Base-by-base conservation (phyloP, 208 protist species). In the Hexamita inflata region DNA sequence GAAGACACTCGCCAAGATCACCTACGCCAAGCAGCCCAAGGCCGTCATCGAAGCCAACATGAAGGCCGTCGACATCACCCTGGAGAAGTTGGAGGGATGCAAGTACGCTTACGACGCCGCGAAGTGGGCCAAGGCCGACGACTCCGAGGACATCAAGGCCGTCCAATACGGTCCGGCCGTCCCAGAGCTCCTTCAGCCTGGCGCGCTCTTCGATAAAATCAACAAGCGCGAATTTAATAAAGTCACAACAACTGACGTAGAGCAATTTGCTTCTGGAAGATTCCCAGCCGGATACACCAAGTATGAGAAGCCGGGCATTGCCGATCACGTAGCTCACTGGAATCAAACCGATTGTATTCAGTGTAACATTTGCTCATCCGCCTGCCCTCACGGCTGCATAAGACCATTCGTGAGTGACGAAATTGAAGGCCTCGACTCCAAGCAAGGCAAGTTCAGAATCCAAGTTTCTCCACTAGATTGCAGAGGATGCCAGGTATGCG, bases 371-470 rank as follows among this genome's bases (percentile, higher is more conserved):
- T 89, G 87, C 74, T 61, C 86, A 29, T 19, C 82, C 39, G 70
- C 83, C n/a, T 89, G 87, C 75, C 84, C 87, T 29, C 87, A 89
- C 59, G 86, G 85, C 29, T 80, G 81, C 64, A 88, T 89, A 60
- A 59, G 87, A 28, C 82, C 85, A n/a, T 89, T 84, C 59, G 62
- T 90, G n/a, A 32, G 88, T 19, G 82, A 26, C 0, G n/a, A 61
- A 42, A 1, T 26, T 4, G 15, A 1, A 32, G 34, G 4, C 68
- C 15, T 2, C n/a, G n/a, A 62, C 28, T 4, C 11, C 53, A 28
- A 58, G 15, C 28, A 15, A 15, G 15, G 19, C 0, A 62, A 59
- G 2, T 83, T 77, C n/a, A 38, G 78, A 28, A 79, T 83, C 39
- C 61, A 78, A 29, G 62, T 82, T 28, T 80, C 78, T 28, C 49